Evolutionary conservation across 2,329 filamentous ascomycete genomes (phyloP), one percentile per base, ranked within the genome.

Genomic region (Aciculosporium take): DNA sequence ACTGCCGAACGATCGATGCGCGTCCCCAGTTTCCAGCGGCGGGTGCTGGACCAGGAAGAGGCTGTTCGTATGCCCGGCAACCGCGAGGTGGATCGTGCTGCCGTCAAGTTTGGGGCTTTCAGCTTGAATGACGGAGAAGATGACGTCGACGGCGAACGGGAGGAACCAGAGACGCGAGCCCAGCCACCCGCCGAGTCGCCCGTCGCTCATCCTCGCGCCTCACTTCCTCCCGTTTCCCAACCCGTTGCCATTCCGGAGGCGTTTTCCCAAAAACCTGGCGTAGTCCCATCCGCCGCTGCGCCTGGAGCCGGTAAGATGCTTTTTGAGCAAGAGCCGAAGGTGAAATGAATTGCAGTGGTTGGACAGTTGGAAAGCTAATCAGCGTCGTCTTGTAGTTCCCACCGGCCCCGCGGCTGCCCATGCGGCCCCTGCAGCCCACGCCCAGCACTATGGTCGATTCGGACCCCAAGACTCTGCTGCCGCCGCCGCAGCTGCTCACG

Each of bases 41-140:
- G 86, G 54, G 74, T 95, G 41, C 71, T 94, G 55, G 88, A 96
- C 53, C 91, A 98, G 59, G 88, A 94, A 62, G 91, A 98, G 66
- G 86, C 91, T 45, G 91, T 98, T 31, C 87, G 94, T 49, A 95
- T 98, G 89, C 91, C 91, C 35, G 87, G 85, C 45, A 94, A 95
- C 67, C 87, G 91, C 51, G 88, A 91, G 40, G 83, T 98, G 23
- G 89, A 96, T 59, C 81, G 87, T 53, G 78, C 89, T 50, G 84
- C 88, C 38, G 87, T 98, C 37, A 89, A 96, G 58, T 98, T 98
- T 59, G 91, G 91, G 48, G 93, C 88, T 60, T 85, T 98, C 70
- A 93, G 82, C 56, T 63, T 98, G 54, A 88, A 84, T 56, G 87
- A 80, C 40, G 74, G 75, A 46, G 83, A 88, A 37, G 83, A 87